Base-by-base conservation (phyloP, 2,329 filamentous ascomycete species). In the Plectosphaerella sp. region DNA sequence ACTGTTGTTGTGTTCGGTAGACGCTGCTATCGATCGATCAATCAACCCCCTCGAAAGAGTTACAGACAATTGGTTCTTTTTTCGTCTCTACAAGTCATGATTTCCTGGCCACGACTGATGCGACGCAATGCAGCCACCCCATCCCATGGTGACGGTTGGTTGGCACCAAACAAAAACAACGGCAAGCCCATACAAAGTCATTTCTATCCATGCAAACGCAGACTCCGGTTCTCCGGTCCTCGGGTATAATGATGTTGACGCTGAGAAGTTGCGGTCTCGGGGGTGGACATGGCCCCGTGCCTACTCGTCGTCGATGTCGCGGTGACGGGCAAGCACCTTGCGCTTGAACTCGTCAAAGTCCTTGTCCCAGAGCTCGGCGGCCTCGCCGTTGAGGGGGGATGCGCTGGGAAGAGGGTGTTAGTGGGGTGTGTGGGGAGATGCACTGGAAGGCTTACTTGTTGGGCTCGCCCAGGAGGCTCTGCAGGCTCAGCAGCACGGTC, bases 281-380 rank as follows among this genome's bases (percentile, higher is more conserved):
- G 28, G 28, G 22, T 22, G 28, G 28, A 33, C 28, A 10, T 14
- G 25, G 9, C 28, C 45, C 24, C 28, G 28, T 3, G 22, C 59
- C 64, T 70, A 86, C 61, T 87, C 83, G 57, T 87, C 84, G 56
- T 87, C 84, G 25, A 86, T 69, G 58, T 87, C 84, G 46, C 75
- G 75, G 70, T 87, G 83, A 54, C 84, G 78, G 47, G 72, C 81
- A 57, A 80, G 62, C 35, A 87, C 83, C 73, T 86, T 87, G 59
- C 83, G 83, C 80, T 96, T 91, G 79, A 94, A 97, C 69, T 96
- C 90, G 45, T 83, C 85, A 37, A 85, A 78, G 67, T 97, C 84
- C 61, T 86, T 91, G 68, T 97, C 93, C 92, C 94, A 99, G 42
- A 99, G 79, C 68, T 96, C 89, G 15, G 95, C 94, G 28, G 94